Base-by-base conservation (phyloP, 208 protist genomes). In the Acanthamoeba lugdunensis region DNA sequence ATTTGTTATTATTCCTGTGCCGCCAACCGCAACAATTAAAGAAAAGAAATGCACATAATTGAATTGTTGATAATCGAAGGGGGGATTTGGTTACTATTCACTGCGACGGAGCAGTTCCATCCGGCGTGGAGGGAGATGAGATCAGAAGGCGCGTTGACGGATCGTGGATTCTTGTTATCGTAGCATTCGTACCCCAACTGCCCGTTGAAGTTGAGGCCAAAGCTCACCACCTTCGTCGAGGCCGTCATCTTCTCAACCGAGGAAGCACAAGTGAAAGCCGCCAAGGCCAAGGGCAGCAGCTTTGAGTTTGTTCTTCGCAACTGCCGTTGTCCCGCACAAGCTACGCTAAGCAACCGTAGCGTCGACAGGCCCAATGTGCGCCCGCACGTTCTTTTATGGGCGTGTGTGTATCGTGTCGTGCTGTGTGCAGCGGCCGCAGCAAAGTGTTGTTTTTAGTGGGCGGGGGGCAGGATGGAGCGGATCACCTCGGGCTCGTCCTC, bases 161-260 rank as follows among this genome's bases (percentile, higher is more conserved):
- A 8, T 8, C 75, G 75, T 7, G 75, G 75, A 16, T 84, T 50
- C 45, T 84, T 84, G 45, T 84, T 84, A 41, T 84, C 75, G 45
- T 84, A 84, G 25, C 75, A 25, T 6, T 84, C 75, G 23, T 84
- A 84, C 23, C 75, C 75, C 18, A 84, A 33, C n/a, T 84, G 75
- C 25, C 75, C 75, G 75, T 84, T 84, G n/a, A 84, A 84, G n/a
- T 84, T 84, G 48, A 84, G 75, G 45, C 75, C 75, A 41, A 84
- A 84, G 45, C 45, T 84, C 45, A 84, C 33, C 33, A 84, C 45
- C 28, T 84, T 84, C 45, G 75, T 84, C 6, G 21, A 25, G 73
- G 73, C 75, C 69, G 21, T 77, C 14, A 45, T 77, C 30, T 77
- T 45, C 21, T 71, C 9, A n/a, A 21, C 30, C 16, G 61, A 28